Evolutionary conservation across 2,329 filamentous ascomycete genomes (phyloP), one percentile per base, ranked within the genome.

Genomic region (Diaporthe helianthi): DNA sequence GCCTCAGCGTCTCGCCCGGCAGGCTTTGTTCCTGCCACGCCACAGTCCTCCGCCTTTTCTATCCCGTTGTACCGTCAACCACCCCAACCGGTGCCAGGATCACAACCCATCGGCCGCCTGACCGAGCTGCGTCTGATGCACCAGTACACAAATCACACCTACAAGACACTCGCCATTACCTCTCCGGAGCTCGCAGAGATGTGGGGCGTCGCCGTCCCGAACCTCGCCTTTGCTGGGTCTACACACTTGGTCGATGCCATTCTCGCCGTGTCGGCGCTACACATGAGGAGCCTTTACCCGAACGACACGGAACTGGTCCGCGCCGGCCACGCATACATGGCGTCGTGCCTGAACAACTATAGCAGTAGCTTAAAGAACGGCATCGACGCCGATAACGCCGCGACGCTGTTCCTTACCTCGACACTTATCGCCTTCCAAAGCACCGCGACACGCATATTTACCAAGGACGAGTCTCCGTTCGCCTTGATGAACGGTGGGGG

Each of bases 381-480:
- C 31, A 87, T 90, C 69, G 86, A 83, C 36, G 82, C 85, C 38
- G 78, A 81, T 38, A 91, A 90, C 69, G 88, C 89, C 10, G 88
- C 90, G 75, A 83, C 87, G 0, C 80, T 91, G 1, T 91, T 91
- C 73, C 79, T 90, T 26, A 90, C 88, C 0, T 83, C 88, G 1
- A 83, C 88, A 2, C 80, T 91, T 73, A 88, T 93, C 76, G 82
- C 91, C 75, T 89, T 93, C 77, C 84, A 93, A 77, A 82, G 91
- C 73, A 85, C 88, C 33, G 83, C 92, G 49, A 84, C 88, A 60
- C 81, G 91, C 73, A 84, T 89, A 69, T 90, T 90, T 71, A 83
- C 84, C 69, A 86, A 88, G 63, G 86, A 89, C 68, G 87, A 89
- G 65, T 70, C 65, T 46, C 65, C 66, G 24, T 71, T 70, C n/a